A percentile compares a stretch with the other conserved stretches of the same genome.
phyloP scores from a whole-genome alignment of 2,329 filamentous ascomycete species.

The Trichophyton verrucosum region DNA sequence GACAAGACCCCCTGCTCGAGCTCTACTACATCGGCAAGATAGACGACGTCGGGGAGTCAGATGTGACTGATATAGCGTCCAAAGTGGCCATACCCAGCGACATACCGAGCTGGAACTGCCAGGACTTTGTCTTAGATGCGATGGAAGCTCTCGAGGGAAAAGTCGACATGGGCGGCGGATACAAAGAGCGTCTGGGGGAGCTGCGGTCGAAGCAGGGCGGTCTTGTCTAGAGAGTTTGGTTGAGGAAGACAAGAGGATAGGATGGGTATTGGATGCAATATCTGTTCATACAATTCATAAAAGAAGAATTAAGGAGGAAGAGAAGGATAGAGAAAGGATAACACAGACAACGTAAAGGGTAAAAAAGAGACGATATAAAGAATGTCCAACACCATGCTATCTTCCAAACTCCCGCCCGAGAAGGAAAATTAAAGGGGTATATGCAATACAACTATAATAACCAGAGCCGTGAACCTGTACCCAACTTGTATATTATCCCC shows the following conservation, averaged over 20 bases:
- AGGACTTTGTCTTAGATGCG: slow-evolving; percentile 21
- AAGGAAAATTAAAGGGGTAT: slow-evolving; percentile 1
- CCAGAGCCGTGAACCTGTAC: slow-evolving; percentile 37
- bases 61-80: slow-evolving; percentile 12
- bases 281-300: background rate
- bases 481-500: background rate
- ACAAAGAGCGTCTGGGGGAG: background rate
- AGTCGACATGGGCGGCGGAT: slow-evolving; percentile 10
- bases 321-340: background rate
- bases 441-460: slow-evolving; percentile 24
- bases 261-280: background rate
- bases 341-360: background rate
- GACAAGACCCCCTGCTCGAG: slow-evolving; percentile 4
- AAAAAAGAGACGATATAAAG: background rate
- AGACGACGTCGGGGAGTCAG: slow-evolving; percentile 2
- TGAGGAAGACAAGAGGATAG: background rate
- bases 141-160: slow-evolving; percentile 13
- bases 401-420: background rate
- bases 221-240: background rate
- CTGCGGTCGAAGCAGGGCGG: background rate
- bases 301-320: background rate
- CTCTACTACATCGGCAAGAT: slow-evolving; percentile 7
- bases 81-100: slow-evolving; percentile 16
- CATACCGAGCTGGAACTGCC: slow-evolving; percentile 17
- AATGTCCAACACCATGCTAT: background rate